Percentiles rank a stretch among this genome's conserved stretches.
phyloP scores from a whole-genome alignment of 768 basidiomycete species.

The Chalciporus piperatus region DNA sequence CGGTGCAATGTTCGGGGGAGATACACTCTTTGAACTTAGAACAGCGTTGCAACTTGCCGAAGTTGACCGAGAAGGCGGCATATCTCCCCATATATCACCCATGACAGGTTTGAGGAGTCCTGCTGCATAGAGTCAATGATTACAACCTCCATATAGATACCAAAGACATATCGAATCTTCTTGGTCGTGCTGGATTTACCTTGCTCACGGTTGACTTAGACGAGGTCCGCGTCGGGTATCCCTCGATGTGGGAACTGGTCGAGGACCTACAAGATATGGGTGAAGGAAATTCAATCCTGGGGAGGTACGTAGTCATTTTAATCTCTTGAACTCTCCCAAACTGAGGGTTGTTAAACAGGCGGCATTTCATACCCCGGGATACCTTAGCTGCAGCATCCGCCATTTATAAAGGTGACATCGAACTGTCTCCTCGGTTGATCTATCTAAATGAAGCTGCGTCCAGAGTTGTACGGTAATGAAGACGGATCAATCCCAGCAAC shows the following conservation, averaged over 20 bases:
- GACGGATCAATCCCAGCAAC: slow-evolving; percentile 90
- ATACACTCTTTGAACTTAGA: slow-evolving; percentile 93
- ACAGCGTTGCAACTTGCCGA: slow-evolving; percentile 94
- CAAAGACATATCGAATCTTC: slow-evolving; percentile 87
- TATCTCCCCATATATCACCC: slow-evolving; percentile 94
- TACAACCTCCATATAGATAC: slow-evolving; percentile 56
- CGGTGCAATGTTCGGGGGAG: slow-evolving; percentile 93
- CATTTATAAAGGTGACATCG: slow-evolving; percentile 78
- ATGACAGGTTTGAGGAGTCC: slow-evolving; percentile 75
- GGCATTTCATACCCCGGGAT: slow-evolving; percentile 72
- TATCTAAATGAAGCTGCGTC: background rate
- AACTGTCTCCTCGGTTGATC: background rate
- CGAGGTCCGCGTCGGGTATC: slow-evolving; percentile 87
- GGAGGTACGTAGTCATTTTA: slow-evolving; percentile 48
- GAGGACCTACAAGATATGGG: slow-evolving; percentile 97
- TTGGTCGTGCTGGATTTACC: slow-evolving; percentile 90
- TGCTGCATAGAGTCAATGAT: background rate
- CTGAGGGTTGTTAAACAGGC: slow-evolving; percentile 38
- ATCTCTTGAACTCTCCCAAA: background rate
- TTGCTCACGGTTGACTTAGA: slow-evolving; percentile 94
- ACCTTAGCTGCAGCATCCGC: slow-evolving; percentile 88
- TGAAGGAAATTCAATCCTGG: slow-evolving; percentile 88
- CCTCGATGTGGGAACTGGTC: slow-evolving; percentile 94
- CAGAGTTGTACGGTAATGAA: slow-evolving; percentile 81
- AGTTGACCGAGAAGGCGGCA: slow-evolving; percentile 89